Evolutionary conservation across 164 flowering plant species (phyloP).

Genomic region (Stephania cephalantha): DNA sequence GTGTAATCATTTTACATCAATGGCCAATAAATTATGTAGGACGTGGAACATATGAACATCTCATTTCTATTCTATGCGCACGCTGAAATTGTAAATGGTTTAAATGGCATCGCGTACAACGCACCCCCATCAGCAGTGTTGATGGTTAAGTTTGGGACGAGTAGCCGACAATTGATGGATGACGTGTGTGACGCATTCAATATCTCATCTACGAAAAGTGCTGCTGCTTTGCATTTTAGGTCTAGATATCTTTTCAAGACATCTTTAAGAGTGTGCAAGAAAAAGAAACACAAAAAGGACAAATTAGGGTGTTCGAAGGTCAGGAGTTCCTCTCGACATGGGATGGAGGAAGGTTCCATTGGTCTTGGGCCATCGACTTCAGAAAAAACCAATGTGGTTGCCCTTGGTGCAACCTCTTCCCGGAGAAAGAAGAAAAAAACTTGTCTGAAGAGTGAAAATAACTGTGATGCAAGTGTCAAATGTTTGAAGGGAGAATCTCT

Average conservation of each 20-base stretch:
- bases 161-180: too few relatives aligned
- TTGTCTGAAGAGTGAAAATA: constrained; percentile 11
- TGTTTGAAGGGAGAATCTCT: constrained; percentile 8
- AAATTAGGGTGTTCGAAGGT: constrained; percentile 9
- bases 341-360: constrained; percentile 18
- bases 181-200: too few relatives aligned
- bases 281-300: constrained; percentile 37
- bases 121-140: too few relatives aligned
- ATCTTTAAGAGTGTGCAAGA: constrained; percentile 39
- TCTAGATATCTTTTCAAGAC: constrained; percentile 32
- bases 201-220: too few relatives aligned
- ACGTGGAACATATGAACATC: too few relatives aligned
- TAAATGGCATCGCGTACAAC: too few relatives aligned
- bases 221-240: constrained; percentile 27
- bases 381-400: constrained; percentile 15
- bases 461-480: constrained; percentile 3
- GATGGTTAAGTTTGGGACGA: too few relatives aligned
- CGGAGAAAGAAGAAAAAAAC: constrained; percentile 18
- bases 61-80: too few relatives aligned
- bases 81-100: too few relatives aligned
- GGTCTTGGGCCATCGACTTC: constrained; percentile 52
- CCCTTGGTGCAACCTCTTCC: constrained; percentile 11
- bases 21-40: too few relatives aligned
- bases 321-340: constrained; percentile 10
- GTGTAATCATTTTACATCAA: too few relatives aligned